phyloP scores from a whole-genome alignment of 176 grass and related monocot genomes.

The Musa beccarii region DNA sequence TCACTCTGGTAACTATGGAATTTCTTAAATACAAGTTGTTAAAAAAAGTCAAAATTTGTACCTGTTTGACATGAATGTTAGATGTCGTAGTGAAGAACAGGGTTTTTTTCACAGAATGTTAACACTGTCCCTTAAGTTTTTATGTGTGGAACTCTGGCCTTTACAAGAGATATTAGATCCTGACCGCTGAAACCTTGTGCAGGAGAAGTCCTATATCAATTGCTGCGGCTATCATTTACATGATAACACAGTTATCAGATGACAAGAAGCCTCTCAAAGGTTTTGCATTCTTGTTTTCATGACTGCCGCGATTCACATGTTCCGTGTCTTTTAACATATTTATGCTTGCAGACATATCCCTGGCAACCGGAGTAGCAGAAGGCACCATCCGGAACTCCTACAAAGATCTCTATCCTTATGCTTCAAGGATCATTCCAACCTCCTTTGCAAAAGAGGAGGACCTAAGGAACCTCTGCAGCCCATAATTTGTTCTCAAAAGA shows the following conservation, averaged over 20 bases:
- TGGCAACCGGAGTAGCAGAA: slow-evolving; percentile 10
- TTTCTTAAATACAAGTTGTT: too few relatives aligned
- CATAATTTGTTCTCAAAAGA: not conserved
- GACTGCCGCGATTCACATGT: not conserved
- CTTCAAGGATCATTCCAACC: slow-evolving; percentile 9
- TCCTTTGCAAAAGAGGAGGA: slow-evolving; percentile 6
- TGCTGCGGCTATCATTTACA: slow-evolving; percentile 9
- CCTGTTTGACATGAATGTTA: not conserved
- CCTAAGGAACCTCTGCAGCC: not conserved
- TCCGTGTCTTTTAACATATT: not conserved
- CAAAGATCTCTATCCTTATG: slow-evolving; percentile 7
- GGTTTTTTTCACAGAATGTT: not conserved
- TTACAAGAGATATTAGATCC: not conserved
- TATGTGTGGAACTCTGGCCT: not conserved
- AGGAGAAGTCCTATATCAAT: slow-evolving; percentile 19
- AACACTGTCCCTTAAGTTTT: not conserved
- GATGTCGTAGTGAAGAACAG: not conserved
- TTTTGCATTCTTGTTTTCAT: not conserved
- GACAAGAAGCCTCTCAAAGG: not conserved
- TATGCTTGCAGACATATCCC: not conserved
- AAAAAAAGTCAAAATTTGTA: too few relatives aligned
- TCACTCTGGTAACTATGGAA: not conserved
- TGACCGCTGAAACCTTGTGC: not conserved
- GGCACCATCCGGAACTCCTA: slow-evolving; percentile 8
- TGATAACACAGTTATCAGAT: slow-evolving; percentile 4